Base-by-base conservation (phyloP, 2,329 filamentous ascomycete genomes). In the Polytolypa hystricis region DNA sequence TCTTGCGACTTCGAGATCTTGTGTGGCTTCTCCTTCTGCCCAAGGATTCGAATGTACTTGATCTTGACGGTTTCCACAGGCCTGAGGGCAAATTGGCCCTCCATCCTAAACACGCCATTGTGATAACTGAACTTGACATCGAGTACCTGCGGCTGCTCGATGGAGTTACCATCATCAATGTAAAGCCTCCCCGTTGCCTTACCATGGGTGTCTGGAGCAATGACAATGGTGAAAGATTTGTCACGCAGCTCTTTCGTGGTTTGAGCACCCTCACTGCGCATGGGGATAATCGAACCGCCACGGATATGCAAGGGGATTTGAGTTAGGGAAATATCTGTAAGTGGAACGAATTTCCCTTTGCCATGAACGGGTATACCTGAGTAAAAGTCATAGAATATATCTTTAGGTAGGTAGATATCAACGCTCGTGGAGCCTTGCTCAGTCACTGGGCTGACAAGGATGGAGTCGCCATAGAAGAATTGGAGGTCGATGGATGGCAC, bases 91-190 rank as follows among this genome's bases (percentile, higher is more conserved):
- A 48, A 43, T 3, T 38, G 35, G 2, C 47, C 45, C 7, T 40
- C 21, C 17, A 40, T 28, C 9, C 34, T 35, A 21, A 43, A 62
- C 40, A 49, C 45, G 20, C 70, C 69, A 2, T 65, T 54, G 33
- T 66, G 58, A 50, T 73, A 84, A 4, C 47, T 46, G 46, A 84
- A 80, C 6, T 58, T 55, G 39, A 84, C 65, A 31, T 70, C 60
- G 14, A 66, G 74, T 15, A 64, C 70, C 1, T 48, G 54, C 2
- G 59, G 43, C 56, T 82, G 81, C 40, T 72, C 61, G 33, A 87
- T 48, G 17, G 71, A 77, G 40, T 77, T 75, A 6, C 84, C 84
- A 42, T 93, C 84, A 47, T 91, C 84, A 4, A 91, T 61, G 54
- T 87, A 91, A 39, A 91, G 63, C 35, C 67, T 65, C 0, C 84